Percentiles rank a stretch among this genome's conserved stretches.
These are phyloP conservation scores for Penicillium cinerascens DNA, from an alignment of 495 filamentous ascomycete genomes.

Conservation along the genomic window DNA sequence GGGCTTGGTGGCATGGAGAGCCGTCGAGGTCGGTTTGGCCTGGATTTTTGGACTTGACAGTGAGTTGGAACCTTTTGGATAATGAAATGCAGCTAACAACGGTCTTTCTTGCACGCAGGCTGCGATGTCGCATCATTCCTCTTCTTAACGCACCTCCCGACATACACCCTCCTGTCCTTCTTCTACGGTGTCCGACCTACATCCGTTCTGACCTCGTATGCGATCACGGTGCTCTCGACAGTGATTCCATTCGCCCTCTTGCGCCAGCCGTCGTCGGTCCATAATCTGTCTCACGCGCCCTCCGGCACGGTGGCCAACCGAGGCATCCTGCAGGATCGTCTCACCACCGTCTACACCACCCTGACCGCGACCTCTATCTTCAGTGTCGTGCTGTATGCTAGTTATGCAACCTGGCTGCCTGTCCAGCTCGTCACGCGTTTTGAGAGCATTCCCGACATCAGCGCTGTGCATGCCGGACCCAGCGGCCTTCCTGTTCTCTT, in stretches of 20 bases:
- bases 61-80: constrained; percentile 25
- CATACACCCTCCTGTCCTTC: constrained; percentile 62
- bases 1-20: constrained; percentile 61
- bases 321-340: constrained; percentile 63
- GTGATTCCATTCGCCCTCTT: constrained; percentile 69
- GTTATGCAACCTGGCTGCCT: constrained; percentile 64
- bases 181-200: constrained; percentile 67
- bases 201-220: constrained; percentile 54
- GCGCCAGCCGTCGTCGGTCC: constrained; percentile 58
- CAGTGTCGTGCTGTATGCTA: constrained; percentile 59
- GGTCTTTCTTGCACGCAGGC: constrained; percentile 36
- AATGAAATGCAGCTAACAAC: no score
- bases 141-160: constrained; percentile 67
- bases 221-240: constrained; percentile 62
- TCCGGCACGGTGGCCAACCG: constrained; percentile 54
- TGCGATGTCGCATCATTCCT: constrained; percentile 67
- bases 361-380: constrained; percentile 66
- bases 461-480: constrained; percentile 56
- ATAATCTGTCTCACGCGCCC: constrained; percentile 51
- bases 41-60: constrained; percentile 72
- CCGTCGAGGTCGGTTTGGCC: constrained; percentile 62
- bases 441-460: constrained; percentile 59
- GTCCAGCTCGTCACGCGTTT: constrained; percentile 67
- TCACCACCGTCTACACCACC: constrained; percentile 59
- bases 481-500: constrained; percentile 45